Percentiles rank a stretch among this genome's conserved stretches.
Conservation (phyloP, 345 rosid species). For the Hibiscus mutabilis region DNA sequence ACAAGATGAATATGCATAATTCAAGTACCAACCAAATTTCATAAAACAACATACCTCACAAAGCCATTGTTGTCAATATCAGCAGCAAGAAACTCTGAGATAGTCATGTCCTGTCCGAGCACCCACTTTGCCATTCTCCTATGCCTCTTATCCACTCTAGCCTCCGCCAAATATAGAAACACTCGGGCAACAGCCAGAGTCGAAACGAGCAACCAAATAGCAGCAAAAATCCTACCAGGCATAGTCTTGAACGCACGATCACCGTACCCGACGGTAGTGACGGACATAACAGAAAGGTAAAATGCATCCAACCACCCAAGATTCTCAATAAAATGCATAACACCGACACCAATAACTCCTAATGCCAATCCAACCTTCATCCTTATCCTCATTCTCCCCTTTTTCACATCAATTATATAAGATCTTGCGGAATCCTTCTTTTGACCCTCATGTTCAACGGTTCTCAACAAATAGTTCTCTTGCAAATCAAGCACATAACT, state of each 20-base stretch:
- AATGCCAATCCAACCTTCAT: constrained; percentile 90
- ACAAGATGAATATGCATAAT: neutral
- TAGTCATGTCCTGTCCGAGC: constrained; percentile 71
- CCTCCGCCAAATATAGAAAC: constrained; percentile 73
- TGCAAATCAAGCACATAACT: constrained; percentile 82
- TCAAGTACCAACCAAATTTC: neutral
- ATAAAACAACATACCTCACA: constrained; percentile 50
- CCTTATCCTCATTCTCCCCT: constrained; percentile 95
- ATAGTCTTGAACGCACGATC: constrained; percentile 62
- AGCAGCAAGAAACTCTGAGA: constrained; percentile 78
- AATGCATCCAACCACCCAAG: constrained; percentile 85
- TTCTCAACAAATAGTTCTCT: constrained; percentile 63
- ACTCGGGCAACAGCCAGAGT: constrained; percentile 82
- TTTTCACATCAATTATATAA: constrained; percentile 70
- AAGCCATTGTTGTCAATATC: constrained; percentile 80
- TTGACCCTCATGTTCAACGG: constrained; percentile 36
- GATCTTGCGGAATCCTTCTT: constrained; percentile 35
- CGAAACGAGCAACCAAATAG: constrained; percentile 84
- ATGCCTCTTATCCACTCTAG: constrained; percentile 82
- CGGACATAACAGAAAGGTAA: constrained; percentile 93
- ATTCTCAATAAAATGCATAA: constrained; percentile 72
- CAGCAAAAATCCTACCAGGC: constrained; percentile 72
- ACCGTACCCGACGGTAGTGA: constrained; percentile 88
- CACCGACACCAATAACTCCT: constrained; percentile 65
- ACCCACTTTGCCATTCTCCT: constrained; percentile 74